Percentiles rank a stretch among this genome's conserved stretches.
Evolutionary conservation across 2,329 filamentous ascomycete species (phyloP).

Genomic region (Colletotrichum musae): DNA sequence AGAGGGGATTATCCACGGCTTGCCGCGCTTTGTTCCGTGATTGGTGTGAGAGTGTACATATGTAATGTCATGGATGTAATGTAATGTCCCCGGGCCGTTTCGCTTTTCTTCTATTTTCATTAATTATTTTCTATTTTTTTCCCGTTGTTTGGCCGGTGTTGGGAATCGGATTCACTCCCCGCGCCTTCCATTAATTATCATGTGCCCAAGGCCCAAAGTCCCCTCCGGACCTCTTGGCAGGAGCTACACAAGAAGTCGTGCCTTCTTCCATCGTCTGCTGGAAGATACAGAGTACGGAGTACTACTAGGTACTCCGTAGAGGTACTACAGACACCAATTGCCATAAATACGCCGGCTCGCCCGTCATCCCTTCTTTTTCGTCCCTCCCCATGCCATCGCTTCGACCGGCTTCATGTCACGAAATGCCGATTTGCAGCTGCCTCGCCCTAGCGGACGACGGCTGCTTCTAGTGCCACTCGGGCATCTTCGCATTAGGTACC

Average conservation of each 20-base stretch:
- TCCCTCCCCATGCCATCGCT: not conserved
- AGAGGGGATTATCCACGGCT: not conserved
- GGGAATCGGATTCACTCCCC: too few relatives aligned
- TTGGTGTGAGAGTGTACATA: too few relatives aligned
- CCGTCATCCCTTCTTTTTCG: constrained; percentile 28
- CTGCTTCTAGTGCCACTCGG: constrained; percentile 25
- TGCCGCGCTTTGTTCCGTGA: not conserved
- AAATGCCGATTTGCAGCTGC: constrained; percentile 1
- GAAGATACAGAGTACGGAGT: too few relatives aligned
- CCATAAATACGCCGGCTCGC: not conserved
- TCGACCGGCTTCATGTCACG: constrained; percentile 26
- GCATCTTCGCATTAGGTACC: constrained; percentile 15
- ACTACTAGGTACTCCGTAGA: too few relatives aligned
- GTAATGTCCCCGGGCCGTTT: too few relatives aligned
- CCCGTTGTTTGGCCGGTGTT: too few relatives aligned
- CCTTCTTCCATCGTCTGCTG: too few relatives aligned
- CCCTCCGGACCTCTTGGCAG: too few relatives aligned
- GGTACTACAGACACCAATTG: not conserved
- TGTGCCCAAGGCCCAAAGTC: not conserved
- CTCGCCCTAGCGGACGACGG: constrained; percentile 12
- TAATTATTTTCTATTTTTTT: too few relatives aligned
- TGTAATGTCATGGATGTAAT: too few relatives aligned
- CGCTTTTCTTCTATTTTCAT: too few relatives aligned
- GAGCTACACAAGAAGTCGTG: too few relatives aligned
- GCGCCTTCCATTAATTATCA: not conserved